Evolutionary conservation across 768 basidiomycete species (phyloP).

Genomic region (Collybia sordida): DNA sequence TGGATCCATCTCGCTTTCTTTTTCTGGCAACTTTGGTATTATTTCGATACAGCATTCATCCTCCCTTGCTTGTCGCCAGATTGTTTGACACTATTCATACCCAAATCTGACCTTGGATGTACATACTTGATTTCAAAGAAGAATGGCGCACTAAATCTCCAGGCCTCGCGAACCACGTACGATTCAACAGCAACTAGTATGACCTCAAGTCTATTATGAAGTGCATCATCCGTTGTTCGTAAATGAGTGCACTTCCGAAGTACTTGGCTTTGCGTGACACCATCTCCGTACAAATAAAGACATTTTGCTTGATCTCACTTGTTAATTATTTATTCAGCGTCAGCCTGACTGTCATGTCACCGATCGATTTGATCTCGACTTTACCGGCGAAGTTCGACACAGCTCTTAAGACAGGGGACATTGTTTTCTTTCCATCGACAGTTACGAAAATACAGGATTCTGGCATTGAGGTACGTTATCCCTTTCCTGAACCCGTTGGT

Average conservation of each 20-base stretch:
- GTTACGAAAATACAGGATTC: conserved; percentile 58
- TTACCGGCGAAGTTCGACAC: conserved; percentile 56
- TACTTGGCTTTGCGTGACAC: too few relatives aligned
- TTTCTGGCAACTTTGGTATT: conserved; percentile 4
- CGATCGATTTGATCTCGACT: conserved; percentile 52
- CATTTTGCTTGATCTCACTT: too few relatives aligned
- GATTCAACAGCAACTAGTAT: too few relatives aligned
- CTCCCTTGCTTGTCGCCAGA: not conserved
- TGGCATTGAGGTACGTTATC: conserved; percentile 55
- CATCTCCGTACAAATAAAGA: too few relatives aligned
- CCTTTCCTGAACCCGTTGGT: not conserved
- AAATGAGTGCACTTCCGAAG: too few relatives aligned
- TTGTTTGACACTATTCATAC: not conserved
- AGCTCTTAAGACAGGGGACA: conserved; percentile 61
- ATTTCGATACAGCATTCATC: not conserved
- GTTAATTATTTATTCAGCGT: not conserved
- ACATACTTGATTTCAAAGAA: not conserved
- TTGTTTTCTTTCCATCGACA: conserved; percentile 79
- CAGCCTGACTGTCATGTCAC: conserved; percentile 25
- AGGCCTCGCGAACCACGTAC: not conserved
- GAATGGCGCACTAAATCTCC: not conserved
- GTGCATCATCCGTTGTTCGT: too few relatives aligned
- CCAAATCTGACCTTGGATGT: not conserved
- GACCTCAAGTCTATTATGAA: not conserved
- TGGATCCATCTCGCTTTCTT: conserved; percentile 24